Base-by-base conservation (phyloP, 306 rosid genomes). In the Quercus rubra region DNA sequence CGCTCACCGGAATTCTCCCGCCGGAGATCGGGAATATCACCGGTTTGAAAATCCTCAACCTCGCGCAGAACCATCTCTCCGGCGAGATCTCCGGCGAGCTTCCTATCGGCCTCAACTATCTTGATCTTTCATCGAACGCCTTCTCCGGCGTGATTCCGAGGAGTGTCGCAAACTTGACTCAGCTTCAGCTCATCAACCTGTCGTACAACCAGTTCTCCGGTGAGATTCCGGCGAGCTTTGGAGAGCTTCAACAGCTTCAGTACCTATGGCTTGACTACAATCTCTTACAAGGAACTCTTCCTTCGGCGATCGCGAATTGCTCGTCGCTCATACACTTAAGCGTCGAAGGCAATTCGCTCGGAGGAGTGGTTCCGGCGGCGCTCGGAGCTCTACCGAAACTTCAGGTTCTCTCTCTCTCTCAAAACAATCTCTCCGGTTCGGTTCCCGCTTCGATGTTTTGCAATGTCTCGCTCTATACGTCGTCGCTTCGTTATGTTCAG, bases 231-330 rank as follows among this genome's bases (percentile, higher is more conserved):
- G 97, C 89, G 71, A 77, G 89, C 51, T 71, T 92, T 8, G 98
- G 97, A 5, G 90, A 80, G 82, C 97, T 92, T 71, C 97, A 92
- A 76, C 69, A 79, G 81, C 88, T 94, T 4, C 90, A 92, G 64
- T 91, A 90, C 74, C 93, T 94, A 38, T 94, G 98, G 98, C 86
- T 94, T 8, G 98, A 94, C 72, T 86, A 91, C 78, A 94, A 94
- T 75, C 78, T 85, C 0, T 41, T 94, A 1, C 86, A 80, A 73
- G 98, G 98, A 62, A 91, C 98, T 17, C 75, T 94, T 23, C 97
- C 98, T 56, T 92, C 98, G 33, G 98, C 98, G 2, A 82, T 94
- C 0, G 97, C 97, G 4, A 92, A 94, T 57, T 92, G 95, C 70
- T 91, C 92, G 52, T 87, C 93, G 79, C 97, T 94, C 11, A 83